Evolutionary conservation across 2,329 filamentous ascomycete genomes (phyloP).

Genomic region (Dactylonectria macrodidyma): DNA sequence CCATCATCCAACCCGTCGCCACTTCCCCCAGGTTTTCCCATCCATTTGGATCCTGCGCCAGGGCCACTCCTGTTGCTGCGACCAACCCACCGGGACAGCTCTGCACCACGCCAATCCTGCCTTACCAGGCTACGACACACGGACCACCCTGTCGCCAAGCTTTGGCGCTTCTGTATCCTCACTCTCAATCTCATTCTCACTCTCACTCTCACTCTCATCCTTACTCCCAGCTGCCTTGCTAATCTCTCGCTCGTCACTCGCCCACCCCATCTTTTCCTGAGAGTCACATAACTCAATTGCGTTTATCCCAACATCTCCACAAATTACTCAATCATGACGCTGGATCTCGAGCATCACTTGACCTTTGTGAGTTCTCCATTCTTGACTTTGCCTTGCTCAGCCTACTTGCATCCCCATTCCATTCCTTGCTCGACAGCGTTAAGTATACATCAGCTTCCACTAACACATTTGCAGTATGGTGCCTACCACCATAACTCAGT

Average conservation of each 20-base stretch:
- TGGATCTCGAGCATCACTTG: slow-evolving; percentile 87
- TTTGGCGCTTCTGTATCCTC: slow-evolving; percentile 22
- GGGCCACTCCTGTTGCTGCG: neutral
- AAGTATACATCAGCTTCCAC: slow-evolving; percentile 3
- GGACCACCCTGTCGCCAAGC: slow-evolving; percentile 13
- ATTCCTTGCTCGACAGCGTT: neutral
- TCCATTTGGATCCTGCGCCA: slow-evolving; percentile 7
- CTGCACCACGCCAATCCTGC: slow-evolving; percentile 4
- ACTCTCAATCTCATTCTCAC: slow-evolving; percentile 23
- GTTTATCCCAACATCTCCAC: slow-evolving; percentile 28
- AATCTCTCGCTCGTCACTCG: too few relatives aligned
- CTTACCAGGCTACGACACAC: slow-evolving; percentile 19
- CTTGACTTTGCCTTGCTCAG: neutral
- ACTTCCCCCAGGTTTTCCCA: slow-evolving; percentile 10
- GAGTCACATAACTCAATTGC: slow-evolving; percentile 9
- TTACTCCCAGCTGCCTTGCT: slow-evolving; percentile 1
- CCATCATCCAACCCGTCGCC: neutral
- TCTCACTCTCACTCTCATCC: slow-evolving; percentile 7
- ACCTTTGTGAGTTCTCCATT: slow-evolving; percentile 75
- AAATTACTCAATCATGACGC: slow-evolving; percentile 65
- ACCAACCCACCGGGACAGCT: neutral
- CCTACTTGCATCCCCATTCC: slow-evolving; percentile 10
- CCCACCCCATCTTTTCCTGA: neutral
- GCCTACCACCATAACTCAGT: slow-evolving; percentile 85
- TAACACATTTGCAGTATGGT: slow-evolving; percentile 74